Evolutionary conservation across 306 rosid species (phyloP).

Genomic region (Amphicarpaea edgeworthii): DNA sequence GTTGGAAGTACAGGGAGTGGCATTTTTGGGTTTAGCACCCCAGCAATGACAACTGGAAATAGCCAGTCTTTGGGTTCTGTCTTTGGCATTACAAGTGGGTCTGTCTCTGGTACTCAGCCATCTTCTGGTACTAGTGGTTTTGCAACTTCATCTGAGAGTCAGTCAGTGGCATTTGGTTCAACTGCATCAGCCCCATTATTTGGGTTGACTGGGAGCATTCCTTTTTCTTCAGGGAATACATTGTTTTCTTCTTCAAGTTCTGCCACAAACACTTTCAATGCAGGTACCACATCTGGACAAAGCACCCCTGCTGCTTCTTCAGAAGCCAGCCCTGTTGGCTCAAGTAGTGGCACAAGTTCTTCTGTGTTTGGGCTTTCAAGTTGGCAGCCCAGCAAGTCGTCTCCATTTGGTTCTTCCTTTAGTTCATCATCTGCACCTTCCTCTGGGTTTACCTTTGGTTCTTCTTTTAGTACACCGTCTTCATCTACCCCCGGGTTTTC

Average conservation of each 20-base stretch:
- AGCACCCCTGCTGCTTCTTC: constrained; percentile 59
- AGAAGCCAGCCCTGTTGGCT: constrained; percentile 54
- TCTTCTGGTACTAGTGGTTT: constrained; percentile 55
- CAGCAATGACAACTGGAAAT: constrained; percentile 54
- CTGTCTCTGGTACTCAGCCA: constrained; percentile 50
- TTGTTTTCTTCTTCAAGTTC: constrained; percentile 59
- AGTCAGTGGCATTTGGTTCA: constrained; percentile 61
- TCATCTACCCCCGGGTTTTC: constrained; percentile 49
- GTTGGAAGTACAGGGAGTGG: constrained; percentile 57
- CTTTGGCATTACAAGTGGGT: constrained; percentile 39
- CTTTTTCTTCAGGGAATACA: constrained; percentile 65
- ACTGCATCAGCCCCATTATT: constrained; percentile 58
- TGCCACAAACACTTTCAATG: constrained; percentile 43
- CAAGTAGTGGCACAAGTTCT: constrained; percentile 58
- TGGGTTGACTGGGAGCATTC: constrained; percentile 54
- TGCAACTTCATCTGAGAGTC: constrained; percentile 61
- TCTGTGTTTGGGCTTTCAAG: constrained; percentile 51
- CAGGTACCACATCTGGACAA: constrained; percentile 52
- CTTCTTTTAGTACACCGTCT: constrained; percentile 54
- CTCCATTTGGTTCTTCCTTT: constrained; percentile 59
- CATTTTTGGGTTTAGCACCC: constrained; percentile 63
- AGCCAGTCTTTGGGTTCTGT: constrained; percentile 58
- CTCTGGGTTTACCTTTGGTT: constrained; percentile 56
- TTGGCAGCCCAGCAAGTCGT: constrained; percentile 68
- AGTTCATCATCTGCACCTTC: constrained; percentile 51